These are phyloP conservation scores for Elongisporangium prolatum DNA, from an alignment of 352 stramenopile genomes.

Conservation along the genomic window DNA sequence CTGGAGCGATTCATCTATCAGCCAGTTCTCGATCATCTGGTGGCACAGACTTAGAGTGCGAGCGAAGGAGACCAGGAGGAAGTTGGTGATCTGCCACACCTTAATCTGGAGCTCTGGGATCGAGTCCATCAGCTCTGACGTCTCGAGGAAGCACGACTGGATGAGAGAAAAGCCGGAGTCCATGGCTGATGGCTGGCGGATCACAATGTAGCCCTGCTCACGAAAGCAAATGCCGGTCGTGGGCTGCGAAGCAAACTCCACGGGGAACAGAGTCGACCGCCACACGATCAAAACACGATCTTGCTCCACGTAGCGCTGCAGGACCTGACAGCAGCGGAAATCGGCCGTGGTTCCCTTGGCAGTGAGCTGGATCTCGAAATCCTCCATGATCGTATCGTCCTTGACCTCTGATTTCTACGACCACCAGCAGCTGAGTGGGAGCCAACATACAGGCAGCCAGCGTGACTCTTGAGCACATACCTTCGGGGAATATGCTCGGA, in stretches of 20 bases:
- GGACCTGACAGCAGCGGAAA: conserved; percentile 53
- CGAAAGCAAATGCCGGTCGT: conserved; percentile 28
- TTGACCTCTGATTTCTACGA: conserved; percentile 1
- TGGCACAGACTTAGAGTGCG: conserved; percentile 32
- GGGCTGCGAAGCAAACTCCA: conserved; percentile 37
- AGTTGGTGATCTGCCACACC: conserved; percentile 25
- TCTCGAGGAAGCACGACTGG: conserved; percentile 53
- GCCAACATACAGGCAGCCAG: not conserved
- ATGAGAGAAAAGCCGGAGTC: conserved; percentile 29
- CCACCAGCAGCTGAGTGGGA: not conserved
- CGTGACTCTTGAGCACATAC: not conserved
- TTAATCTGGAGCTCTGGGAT: conserved; percentile 19
- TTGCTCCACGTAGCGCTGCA: conserved; percentile 55
- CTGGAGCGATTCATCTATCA: not conserved
- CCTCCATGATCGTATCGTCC: conserved; percentile 18
- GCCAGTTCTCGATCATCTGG: conserved; percentile 47
- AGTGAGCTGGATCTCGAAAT: conserved; percentile 21
- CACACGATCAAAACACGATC: conserved; percentile 58
- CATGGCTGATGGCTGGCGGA: conserved; percentile 29
- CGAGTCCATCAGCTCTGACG: not conserved
- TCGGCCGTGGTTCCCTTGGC: conserved; percentile 17
- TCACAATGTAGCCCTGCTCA: conserved; percentile 51
- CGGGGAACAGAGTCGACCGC: conserved; percentile 42
- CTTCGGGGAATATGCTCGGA: not conserved
- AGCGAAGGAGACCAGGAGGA: conserved; percentile 29